Percentiles rank a stretch among this genome's conserved stretches.
phyloP scores from a whole-genome alignment of 352 stramenopile genomes.

The Phytopythium delawarense region DNA sequence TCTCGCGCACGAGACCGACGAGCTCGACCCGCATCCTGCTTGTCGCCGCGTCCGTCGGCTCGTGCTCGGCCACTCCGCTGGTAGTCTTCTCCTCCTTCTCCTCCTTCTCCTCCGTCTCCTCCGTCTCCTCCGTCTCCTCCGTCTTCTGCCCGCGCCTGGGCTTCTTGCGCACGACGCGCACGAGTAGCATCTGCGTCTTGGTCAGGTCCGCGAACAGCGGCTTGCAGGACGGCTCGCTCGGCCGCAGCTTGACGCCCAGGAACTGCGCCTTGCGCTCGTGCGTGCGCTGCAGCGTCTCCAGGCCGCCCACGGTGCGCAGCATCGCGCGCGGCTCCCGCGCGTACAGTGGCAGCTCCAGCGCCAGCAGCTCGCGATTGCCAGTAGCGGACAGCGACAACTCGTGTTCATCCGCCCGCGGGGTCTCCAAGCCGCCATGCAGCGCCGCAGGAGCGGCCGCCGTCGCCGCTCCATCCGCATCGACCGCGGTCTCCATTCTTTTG shows the following conservation, averaged over 20 bases:
- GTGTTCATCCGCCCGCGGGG: neutral
- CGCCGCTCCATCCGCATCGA: neutral
- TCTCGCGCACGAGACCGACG: constrained; percentile 64
- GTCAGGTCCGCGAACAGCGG: constrained; percentile 76
- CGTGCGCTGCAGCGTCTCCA: constrained; percentile 50
- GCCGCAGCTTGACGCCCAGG: constrained; percentile 69
- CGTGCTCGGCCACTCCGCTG: too few species aligned
- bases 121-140: neutral
- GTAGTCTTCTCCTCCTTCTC: neutral
- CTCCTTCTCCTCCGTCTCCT: too few species aligned
- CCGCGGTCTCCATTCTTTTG: neutral
- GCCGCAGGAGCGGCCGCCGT: neutral
- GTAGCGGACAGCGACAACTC: constrained; percentile 30
- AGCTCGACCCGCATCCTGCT: constrained; percentile 33
- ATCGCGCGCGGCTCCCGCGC: constrained; percentile 37
- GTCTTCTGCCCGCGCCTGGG: constrained; percentile 18
- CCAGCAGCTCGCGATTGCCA: constrained; percentile 44
- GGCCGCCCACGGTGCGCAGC: constrained; percentile 55
- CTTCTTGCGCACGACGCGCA: constrained; percentile 42
- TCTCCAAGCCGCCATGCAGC: neutral
- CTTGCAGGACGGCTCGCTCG: constrained; percentile 74
- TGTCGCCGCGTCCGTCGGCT: neutral
- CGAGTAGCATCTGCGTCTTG: constrained; percentile 76
- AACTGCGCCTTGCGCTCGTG: constrained; percentile 77
- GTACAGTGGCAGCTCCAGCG: constrained; percentile 67